Percentiles rank a stretch among this genome's conserved stretches.
Evolutionary conservation across 345 rosid species (phyloP).

Genomic region (Rhodomyrtus tomentosa): DNA sequence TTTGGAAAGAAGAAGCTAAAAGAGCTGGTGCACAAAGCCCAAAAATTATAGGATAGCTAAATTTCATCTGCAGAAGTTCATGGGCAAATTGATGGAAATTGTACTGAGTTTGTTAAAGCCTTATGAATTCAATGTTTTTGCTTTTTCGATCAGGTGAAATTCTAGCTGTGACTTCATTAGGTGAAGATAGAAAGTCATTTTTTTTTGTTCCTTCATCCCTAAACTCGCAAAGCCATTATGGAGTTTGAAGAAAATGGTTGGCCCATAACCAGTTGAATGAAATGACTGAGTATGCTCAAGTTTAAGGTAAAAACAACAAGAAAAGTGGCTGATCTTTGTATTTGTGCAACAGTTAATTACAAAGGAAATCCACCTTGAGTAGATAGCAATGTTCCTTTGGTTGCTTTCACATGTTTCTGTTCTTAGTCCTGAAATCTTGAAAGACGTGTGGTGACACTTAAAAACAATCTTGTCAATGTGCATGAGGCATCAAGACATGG

Average conservation of each 20-base stretch:
- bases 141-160: neutral
- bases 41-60: neutral
- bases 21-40: neutral
- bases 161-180: constrained; percentile 7
- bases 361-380: neutral
- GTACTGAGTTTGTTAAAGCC: neutral
- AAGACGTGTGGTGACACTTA: neutral
- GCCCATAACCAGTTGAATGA: neutral
- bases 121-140: neutral
- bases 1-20: constrained; percentile 18
- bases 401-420: neutral
- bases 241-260: neutral
- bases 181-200: neutral
- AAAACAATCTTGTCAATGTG: neutral
- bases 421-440: neutral
- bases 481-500: neutral
- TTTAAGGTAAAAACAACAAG: neutral
- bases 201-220: neutral
- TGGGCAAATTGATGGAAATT: neutral
- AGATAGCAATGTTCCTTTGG: neutral
- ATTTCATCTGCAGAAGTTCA: neutral
- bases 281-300: neutral
- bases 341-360: neutral
- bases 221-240: constrained; percentile 1
- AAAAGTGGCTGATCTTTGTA: neutral